Percentiles rank a stretch among this genome's conserved stretches.
Conservation (phyloP, 352 stramenopile species). For the Globisporangium spinosum region DNA sequence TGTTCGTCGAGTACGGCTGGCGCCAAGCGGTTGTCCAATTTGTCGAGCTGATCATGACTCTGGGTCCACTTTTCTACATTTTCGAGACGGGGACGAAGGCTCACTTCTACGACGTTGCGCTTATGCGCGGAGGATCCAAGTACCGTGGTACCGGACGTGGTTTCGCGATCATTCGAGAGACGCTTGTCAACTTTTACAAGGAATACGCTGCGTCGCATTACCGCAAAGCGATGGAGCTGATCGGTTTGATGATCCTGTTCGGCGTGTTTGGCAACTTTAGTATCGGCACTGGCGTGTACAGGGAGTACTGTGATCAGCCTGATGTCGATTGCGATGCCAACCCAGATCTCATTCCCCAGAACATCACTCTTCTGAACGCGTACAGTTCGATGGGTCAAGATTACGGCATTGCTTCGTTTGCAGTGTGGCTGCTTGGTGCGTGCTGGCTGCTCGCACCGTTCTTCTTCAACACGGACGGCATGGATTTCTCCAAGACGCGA, state of each 20-base stretch:
- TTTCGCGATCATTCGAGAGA: constrained; percentile 85
- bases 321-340: constrained; percentile 47
- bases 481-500: constrained; percentile 84
- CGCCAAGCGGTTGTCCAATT: constrained; percentile 79
- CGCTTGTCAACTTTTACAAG: constrained; percentile 84
- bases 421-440: constrained; percentile 76
- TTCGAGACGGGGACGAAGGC: constrained; percentile 85
- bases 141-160: constrained; percentile 81
- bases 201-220: constrained; percentile 84
- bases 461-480: constrained; percentile 85
- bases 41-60: constrained; percentile 73
- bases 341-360: constrained; percentile 51
- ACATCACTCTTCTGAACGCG: constrained; percentile 66
- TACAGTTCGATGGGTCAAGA: constrained; percentile 86
- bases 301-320: constrained; percentile 56
- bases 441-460: constrained; percentile 83
- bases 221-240: constrained; percentile 73
- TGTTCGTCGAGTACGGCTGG: constrained; percentile 84
- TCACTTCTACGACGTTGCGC: constrained; percentile 83
- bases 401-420: constrained; percentile 86
- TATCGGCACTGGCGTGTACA: constrained; percentile 54
- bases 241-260: constrained; percentile 82
- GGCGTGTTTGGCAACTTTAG: constrained; percentile 72
- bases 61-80: constrained; percentile 86
- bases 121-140: constrained; percentile 85